phyloP scores from a whole-genome alignment of 768 basidiomycete genomes.

The Phaffia australis region DNA sequence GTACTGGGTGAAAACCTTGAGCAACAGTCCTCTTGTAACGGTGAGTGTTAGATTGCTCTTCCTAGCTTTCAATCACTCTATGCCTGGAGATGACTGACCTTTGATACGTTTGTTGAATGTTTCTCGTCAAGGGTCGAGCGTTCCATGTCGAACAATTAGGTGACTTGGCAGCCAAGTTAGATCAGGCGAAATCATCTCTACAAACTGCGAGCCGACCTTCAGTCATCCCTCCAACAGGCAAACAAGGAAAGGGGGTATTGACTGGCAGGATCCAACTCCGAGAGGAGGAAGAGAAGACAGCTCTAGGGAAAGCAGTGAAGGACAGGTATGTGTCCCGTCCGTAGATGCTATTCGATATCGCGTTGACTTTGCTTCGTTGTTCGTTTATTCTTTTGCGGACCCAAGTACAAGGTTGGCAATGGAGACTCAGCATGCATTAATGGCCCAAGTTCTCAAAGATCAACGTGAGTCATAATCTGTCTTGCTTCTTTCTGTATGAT shows the following conservation, averaged over 20 bases:
- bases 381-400: not conserved
- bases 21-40: conserved; percentile 82
- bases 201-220: conserved; percentile 20
- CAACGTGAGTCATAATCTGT: conserved; percentile 12
- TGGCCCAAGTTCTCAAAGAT: conserved; percentile 86
- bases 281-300: conserved; percentile 62
- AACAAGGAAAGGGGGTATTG: conserved; percentile 32
- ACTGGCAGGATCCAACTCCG: conserved; percentile 51
- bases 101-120: not conserved
- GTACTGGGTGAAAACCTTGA: conserved; percentile 97
- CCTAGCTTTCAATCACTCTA: not conserved
- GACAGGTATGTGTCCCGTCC: conserved; percentile 55
- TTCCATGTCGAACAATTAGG: conserved; percentile 84
- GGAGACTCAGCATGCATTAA: conserved; percentile 87
- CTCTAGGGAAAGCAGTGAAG: conserved; percentile 75
- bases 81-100: not conserved
- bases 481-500: not conserved
- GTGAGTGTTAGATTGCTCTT: conserved; percentile 41
- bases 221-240: conserved; percentile 1
- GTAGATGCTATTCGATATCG: not conserved
- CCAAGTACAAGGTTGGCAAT: conserved; percentile 72
- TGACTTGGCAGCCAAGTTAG: conserved; percentile 80
- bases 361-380: not conserved
- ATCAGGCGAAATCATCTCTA: conserved; percentile 31
- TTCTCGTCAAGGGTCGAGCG: conserved; percentile 61